Percentiles rank a stretch among this genome's conserved stretches.
phyloP scores from a whole-genome alignment of 768 basidiomycete species.

The Galerina marginata region DNA sequence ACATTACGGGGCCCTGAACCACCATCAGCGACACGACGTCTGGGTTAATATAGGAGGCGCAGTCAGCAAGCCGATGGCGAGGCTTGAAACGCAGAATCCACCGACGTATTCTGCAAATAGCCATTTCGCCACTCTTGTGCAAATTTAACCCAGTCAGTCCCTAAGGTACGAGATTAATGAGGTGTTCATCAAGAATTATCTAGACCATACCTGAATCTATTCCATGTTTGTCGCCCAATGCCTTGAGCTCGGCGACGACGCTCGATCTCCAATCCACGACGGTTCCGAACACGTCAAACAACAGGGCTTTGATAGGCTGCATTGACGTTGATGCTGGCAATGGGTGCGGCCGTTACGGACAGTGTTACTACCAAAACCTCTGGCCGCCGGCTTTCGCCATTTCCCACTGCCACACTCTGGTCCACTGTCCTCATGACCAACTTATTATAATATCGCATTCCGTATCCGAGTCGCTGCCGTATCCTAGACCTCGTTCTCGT shows the following conservation, averaged over 20 bases:
- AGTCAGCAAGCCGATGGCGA: background rate
- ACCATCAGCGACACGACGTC: conserved; percentile 48
- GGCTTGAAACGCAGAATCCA: background rate
- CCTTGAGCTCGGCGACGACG: conserved; percentile 37
- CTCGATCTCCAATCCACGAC: conserved; percentile 52
- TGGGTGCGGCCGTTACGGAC: background rate
- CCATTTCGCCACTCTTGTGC: conserved; percentile 61
- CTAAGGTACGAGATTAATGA: background rate
- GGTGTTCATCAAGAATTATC: background rate
- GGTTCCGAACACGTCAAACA: conserved; percentile 59
- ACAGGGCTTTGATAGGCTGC: conserved; percentile 42
- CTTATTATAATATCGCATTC: no score
- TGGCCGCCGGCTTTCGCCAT: background rate
- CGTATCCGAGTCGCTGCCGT: no score
- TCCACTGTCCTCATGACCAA: background rate
- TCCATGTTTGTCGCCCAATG: conserved; percentile 32
- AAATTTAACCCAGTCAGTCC: conserved; percentile 51
- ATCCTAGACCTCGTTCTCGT: no score
- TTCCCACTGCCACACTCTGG: background rate
- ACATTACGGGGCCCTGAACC: conserved; percentile 54
- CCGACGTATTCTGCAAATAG: conserved; percentile 53
- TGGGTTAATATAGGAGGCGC: conserved; percentile 23
- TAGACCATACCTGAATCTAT: conserved; percentile 23
- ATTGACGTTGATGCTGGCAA: conserved; percentile 6
- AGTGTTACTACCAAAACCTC: background rate